A percentile compares a stretch with the other conserved stretches of the same genome.
Conservation (phyloP, 164 flowering plant genomes). For the Magnolia kwangsiensis region DNA sequence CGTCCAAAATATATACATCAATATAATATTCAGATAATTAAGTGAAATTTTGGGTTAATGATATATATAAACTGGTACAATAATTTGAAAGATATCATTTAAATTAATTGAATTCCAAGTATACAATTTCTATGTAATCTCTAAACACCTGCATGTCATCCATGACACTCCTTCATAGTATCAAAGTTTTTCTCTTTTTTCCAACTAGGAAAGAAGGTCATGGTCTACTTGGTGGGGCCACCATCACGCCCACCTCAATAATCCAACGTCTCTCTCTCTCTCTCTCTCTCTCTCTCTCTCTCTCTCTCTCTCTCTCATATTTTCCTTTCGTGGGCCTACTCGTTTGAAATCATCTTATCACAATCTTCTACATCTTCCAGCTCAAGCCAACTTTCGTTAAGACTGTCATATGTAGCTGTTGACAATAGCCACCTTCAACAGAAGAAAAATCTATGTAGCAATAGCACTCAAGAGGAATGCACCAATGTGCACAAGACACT, state of each 20-base stretch:
- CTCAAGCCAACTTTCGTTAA: constrained; percentile 3
- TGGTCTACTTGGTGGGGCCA: background rate
- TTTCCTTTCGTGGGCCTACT: background rate
- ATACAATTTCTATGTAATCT: too few species aligned
- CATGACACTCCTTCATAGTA: too few species aligned
- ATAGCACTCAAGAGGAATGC: background rate
- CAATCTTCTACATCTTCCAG: background rate
- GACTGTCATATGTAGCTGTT: background rate
- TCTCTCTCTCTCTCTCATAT: background rate
- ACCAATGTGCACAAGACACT: background rate
- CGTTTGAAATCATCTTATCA: background rate
- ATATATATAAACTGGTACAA: too few species aligned
- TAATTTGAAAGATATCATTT: too few species aligned
- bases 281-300: background rate
- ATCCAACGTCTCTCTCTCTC: background rate
- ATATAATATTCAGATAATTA: too few species aligned
- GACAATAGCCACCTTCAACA: background rate
- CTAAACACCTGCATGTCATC: too few species aligned
- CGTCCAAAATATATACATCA: too few species aligned
- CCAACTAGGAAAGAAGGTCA: background rate
- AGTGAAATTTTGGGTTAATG: too few species aligned
- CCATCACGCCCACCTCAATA: background rate
- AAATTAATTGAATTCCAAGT: too few species aligned
- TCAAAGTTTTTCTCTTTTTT: too few species aligned
- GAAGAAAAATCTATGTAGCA: background rate